Conservation (phyloP, 139 green algal genomes). For the Auxenochlorella protothecoides region DNA sequence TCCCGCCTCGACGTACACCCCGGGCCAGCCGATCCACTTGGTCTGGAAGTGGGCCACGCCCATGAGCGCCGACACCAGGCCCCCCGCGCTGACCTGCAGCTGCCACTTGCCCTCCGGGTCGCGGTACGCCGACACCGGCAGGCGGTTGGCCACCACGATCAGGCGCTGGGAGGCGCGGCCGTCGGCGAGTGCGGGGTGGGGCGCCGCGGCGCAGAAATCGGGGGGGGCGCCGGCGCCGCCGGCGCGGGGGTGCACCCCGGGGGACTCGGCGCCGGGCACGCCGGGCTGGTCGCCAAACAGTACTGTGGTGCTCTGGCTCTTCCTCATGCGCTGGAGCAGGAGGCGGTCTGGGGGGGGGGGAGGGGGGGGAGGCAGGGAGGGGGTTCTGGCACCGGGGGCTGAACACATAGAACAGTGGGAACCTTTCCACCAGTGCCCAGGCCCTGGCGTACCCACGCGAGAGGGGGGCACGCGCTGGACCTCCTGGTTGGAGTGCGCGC, state of each 20-base stretch:
- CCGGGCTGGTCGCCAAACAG: slow-evolving; percentile 39
- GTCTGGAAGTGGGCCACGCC: slow-evolving; percentile 81
- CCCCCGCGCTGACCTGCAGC: slow-evolving; percentile 79
- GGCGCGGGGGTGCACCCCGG: background rate
- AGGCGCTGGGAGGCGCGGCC: slow-evolving; percentile 44
- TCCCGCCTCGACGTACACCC: slow-evolving; percentile 64
- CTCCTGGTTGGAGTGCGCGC: no score
- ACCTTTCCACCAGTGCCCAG: background rate
- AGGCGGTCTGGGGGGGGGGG: slow-evolving; percentile 50
- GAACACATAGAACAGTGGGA: no score
- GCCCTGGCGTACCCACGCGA: slow-evolving; percentile 2
- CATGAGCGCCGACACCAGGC: slow-evolving; percentile 87
- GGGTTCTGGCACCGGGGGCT: background rate
- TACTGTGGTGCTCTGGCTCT: slow-evolving; percentile 49
- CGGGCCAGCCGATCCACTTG: slow-evolving; percentile 93
- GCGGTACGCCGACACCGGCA: slow-evolving; percentile 78
- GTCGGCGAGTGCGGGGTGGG: background rate
- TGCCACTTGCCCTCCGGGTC: slow-evolving; percentile 63
- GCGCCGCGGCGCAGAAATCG: background rate
- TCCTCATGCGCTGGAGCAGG: slow-evolving; percentile 64
- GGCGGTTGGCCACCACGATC: slow-evolving; percentile 91
- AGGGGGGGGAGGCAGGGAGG: background rate
- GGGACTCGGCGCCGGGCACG: slow-evolving; percentile 7
- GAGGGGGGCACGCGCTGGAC: slow-evolving; percentile 1
- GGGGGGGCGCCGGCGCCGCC: background rate